phyloP scores from a whole-genome alignment of 345 rosid species.

The Arabis hirsuta region DNA sequence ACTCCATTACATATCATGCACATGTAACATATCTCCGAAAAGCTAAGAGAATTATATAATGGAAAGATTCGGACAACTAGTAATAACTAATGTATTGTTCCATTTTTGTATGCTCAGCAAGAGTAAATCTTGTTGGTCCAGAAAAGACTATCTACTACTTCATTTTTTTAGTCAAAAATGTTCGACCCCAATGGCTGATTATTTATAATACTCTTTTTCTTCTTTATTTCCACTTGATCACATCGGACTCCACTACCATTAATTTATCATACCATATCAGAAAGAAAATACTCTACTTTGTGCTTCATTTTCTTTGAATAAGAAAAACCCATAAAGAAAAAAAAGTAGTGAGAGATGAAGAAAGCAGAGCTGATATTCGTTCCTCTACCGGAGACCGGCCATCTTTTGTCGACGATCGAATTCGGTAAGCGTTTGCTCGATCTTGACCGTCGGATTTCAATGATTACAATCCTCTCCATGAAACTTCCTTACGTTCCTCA shows the following conservation, averaged over 20 bases:
- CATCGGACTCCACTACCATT: background rate
- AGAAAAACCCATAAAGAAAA: background rate
- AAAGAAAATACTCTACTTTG: background rate
- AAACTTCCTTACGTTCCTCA: constrained; percentile 44
- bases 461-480: constrained; percentile 43
- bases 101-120: background rate
- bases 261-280: no score
- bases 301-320: background rate
- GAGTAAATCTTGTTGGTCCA: background rate
- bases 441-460: constrained; percentile 38
- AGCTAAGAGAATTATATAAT: background rate
- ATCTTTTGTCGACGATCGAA: constrained; percentile 54
- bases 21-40: background rate
- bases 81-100: background rate
- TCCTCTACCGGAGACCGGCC: constrained; percentile 51
- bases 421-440: constrained; percentile 50
- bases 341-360: constrained; percentile 15
- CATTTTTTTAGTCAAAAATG: background rate
- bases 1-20: background rate
- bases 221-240: background rate
- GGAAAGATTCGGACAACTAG: background rate
- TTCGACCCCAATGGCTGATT: background rate
- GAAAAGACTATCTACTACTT: background rate
- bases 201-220: background rate
- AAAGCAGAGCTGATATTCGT: constrained; percentile 39